phyloP scores from a whole-genome alignment of 805 yeast genomes.

The Saccharomycopsis schoenii region DNA sequence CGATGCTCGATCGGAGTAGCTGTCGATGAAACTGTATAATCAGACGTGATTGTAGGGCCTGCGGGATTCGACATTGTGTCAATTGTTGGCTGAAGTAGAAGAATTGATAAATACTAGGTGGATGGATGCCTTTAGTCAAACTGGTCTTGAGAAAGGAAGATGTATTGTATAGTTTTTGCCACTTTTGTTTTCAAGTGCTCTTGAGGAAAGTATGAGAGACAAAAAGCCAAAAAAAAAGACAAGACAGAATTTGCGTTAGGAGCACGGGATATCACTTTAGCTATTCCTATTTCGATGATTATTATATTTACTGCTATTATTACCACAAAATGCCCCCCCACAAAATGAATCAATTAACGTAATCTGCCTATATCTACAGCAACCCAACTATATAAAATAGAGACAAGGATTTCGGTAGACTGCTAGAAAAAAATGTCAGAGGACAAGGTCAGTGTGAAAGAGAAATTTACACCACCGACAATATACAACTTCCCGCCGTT shows the following conservation, averaged over 20 bases:
- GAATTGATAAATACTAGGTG: neutral
- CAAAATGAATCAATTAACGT: no score
- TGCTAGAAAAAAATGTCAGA: neutral
- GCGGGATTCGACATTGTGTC: neutral
- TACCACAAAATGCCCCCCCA: no score
- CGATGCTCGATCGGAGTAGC: conserved; percentile 75
- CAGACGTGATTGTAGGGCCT: conserved; percentile 45
- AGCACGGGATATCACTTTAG: neutral
- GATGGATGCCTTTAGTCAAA: no score
- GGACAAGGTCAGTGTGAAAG: neutral
- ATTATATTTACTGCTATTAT: no score
- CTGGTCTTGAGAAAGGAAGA: no score
- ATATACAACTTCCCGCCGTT: conserved; percentile 82
- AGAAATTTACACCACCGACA: conserved; percentile 32
- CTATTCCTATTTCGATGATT: no score
- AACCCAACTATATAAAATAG: no score
- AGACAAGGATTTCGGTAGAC: no score
- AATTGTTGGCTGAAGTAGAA: neutral
- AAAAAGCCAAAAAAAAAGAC: neutral
- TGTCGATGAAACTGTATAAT: conserved; percentile 46
- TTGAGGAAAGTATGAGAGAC: neutral
- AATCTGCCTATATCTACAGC: no score
- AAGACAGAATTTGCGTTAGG: neutral
- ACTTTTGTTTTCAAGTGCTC: neutral
- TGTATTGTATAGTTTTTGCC: neutral